Evolutionary conservation across 1,284 basidiomycete species (phyloP).

Genomic region (Chalciporus sp.): DNA sequence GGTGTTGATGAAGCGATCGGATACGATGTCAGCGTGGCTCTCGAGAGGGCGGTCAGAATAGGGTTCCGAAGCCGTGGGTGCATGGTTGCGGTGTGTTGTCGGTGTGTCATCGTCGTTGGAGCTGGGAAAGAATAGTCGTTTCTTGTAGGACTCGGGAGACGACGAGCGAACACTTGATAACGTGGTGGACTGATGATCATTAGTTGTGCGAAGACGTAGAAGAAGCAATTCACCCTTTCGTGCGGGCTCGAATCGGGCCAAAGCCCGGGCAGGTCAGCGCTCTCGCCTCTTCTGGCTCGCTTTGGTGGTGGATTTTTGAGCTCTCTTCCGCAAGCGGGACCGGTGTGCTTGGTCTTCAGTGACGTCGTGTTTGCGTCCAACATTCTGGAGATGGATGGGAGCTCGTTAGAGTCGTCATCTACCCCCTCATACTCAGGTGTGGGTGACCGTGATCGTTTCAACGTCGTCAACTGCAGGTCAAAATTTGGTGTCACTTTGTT

Average conservation of each 20-base stretch:
- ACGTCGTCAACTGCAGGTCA: conserved; percentile 52
- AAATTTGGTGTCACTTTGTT: conserved; percentile 46
- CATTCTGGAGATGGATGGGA: conserved; percentile 47
- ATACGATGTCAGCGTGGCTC: conserved; percentile 35
- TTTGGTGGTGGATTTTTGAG: conserved; percentile 19
- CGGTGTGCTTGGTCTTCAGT: conserved; percentile 39
- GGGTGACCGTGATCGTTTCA: conserved; percentile 39
- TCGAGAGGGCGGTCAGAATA: conserved; percentile 36
- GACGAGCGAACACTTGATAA: background rate
- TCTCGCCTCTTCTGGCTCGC: conserved; percentile 13
- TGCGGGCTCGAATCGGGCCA: background rate
- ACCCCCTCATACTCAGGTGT: conserved; percentile 9
- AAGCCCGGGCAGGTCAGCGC: background rate
- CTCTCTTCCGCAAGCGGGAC: conserved; percentile 26
- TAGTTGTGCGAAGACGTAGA: conserved; percentile 6
- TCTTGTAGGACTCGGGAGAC: background rate
- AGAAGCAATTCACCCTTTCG: conserved; percentile 23
- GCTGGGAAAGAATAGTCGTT: conserved; percentile 21
- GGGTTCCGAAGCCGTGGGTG: background rate
- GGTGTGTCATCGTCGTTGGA: conserved; percentile 17
- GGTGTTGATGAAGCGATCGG: conserved; percentile 13
- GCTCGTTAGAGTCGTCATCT: conserved; percentile 46
- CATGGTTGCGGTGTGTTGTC: background rate
- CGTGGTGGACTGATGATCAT: conserved; percentile 9
- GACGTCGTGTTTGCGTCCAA: conserved; percentile 21